Base-by-base conservation (phyloP, 2,329 filamentous ascomycete species). In the Calonectria montana region DNA sequence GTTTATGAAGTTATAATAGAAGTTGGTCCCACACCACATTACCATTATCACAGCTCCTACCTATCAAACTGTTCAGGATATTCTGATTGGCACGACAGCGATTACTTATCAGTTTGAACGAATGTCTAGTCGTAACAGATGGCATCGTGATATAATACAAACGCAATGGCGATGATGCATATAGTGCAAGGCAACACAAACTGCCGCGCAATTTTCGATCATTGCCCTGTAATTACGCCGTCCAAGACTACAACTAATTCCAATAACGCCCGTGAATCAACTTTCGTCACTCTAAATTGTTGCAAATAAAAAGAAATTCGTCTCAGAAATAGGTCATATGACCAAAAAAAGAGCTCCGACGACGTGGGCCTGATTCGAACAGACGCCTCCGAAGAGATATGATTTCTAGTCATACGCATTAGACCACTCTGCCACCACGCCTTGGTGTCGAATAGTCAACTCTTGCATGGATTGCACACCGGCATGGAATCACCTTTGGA, bases 401-500 rank as follows among this genome's bases (percentile, higher is more conserved):
- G 53, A 59, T 59, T 59, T 59, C 53, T 59, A 59, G 53, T 59
- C 53, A 59, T 59, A 59, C 53, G 53, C 53, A 59, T 59, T 59
- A 59, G 53, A 59, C 53, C 53, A 59, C 53, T 59, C 53, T 59
- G 53, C 53, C 53, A 59, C 53, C 53, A 59, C 53, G 53, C 53
- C 53, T 55, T 15, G 15, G 8, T 12, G 12, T 29, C 23, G 23
- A 50, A 29, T 23, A 23, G 9, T 23, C n/a, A 10, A 47, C 43
- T 47, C 4, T 27, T 27, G 21, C 4, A 16, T 57, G 31, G 43
- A 23, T 7, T 23, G 3, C 21, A 13, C n/a, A 9, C 12, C 8
- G 23, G 3, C n/a, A 25, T 25, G 12, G 2, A 18, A 4, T 25
- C 2, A 2, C 2, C 25, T 59, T 25, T 59, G 39, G 12, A 18